Evolutionary conservation across 2,329 filamentous ascomycete species (phyloP), one percentile per base, ranked within the genome.

Genomic region (Trichoderma sp.): DNA sequence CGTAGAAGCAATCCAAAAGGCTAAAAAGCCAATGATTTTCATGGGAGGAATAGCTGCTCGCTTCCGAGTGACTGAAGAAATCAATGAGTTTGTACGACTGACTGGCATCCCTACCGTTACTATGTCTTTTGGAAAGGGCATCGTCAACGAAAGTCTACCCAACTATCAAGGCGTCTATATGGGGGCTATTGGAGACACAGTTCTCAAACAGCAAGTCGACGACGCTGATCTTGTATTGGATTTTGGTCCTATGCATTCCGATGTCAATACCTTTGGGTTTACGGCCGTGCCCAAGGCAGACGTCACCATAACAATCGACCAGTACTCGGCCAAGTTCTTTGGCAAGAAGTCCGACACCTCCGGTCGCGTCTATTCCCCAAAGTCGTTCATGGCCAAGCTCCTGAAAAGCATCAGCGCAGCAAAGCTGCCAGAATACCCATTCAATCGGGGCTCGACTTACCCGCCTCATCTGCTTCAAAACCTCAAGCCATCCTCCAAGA

Each of bases 151-250:
- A 72, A 77, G 76, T 0, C 70, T 78, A 32, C 76, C 80, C 4
- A 86, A 84, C 56, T 83, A 83, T 68, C 79, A 84, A 67, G 85
- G 85, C 4, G 74, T 85, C 2, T 87, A 85, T 68, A 76, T 78
- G 10, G 85, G 83, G 2, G 76, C 70, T 4, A 83, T 79, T 69
- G 83, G 80, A 18, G 72, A 80, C 0, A 70, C 73, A 11, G 72
- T 74, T 5, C 71, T 75, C 0, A 75, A 81, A 39, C 73, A 77
- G 1, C 82, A 83, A 52, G 72, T 84, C 16, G 71, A 81, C 1
- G 70, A 71, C 0, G 79, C 81, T 1, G 84, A 86, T 69, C 72
- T 86, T 14, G 75, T 85, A 11, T 70, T 86, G 14, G 78, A 76
- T 67, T 80, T 86, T 55, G 84, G 83, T 0, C 81, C 83, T 2